Evolutionary conservation across 2,329 filamentous ascomycete genomes (phyloP), one percentile per base, ranked within the genome.

Genomic region (Ascochyta pisi): DNA sequence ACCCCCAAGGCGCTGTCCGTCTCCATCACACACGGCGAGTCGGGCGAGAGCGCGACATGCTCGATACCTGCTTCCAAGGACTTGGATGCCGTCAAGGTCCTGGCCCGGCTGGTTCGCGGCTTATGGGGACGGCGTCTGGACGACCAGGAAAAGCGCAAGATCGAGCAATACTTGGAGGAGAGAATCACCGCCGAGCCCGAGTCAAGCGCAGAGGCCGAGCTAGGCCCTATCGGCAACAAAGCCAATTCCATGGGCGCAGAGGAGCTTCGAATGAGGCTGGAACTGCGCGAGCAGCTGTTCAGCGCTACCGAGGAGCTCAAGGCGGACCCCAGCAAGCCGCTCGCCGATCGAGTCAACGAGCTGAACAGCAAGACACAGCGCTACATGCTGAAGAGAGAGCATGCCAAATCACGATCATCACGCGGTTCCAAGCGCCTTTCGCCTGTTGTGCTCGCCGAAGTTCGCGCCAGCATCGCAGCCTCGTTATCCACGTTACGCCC

Each of bases 381-480:
- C n/a, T 54, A 55, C 37, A 44, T 61, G 33, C 47, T 56, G 50
- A 65, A 62, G 52, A 52, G 60, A 15, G 58, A 64, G 19, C 52
- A 58, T 10, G 57, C 63, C 10, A 66, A 59, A 38, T 55, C 49
- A 23, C 54, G 60, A 27, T 55, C 58, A 23, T 50, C 45, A 26
- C 29, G 52, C 22, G 53, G 50, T 42, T 60, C 63, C 4, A 54
- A 44, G 48, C 62, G 57, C 13, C 55, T 73, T 6, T 68, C 70
- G 22, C 61, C 72, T 3, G 53, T 73, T 24, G 56, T 73, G 3
- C 55, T 66, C 4, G 69, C 71, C n/a, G 82, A 84, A 65, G 77
- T 86, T 37, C 71, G 77, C 12, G 78, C 82, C 15, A 79, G 79
- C 15, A 74, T 84, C 41, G 79, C 78, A 57, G 81, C 83, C 34